Evolutionary conservation across 169 alveolate genomes (phyloP).

Genomic region (Theileria sp.): DNA sequence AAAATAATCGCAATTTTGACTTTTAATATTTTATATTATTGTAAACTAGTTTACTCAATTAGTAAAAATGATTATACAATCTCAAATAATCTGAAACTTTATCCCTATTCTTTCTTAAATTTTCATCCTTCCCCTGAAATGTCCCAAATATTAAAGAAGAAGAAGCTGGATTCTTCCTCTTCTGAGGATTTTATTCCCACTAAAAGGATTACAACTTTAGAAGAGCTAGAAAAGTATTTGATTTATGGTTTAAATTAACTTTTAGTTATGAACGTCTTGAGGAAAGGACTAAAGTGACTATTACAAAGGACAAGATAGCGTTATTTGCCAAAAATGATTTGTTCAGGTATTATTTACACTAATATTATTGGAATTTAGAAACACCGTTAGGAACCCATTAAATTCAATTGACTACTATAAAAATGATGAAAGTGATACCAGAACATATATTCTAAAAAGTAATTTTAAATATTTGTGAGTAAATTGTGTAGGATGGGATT

Average conservation of each 20-base stretch:
- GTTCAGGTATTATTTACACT: constrained; percentile 22
- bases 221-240: constrained; percentile 52
- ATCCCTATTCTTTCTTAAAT: neutral
- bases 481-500: constrained; percentile 11
- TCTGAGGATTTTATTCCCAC: neutral
- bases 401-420: neutral
- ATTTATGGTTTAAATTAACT: neutral
- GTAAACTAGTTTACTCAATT: neutral
- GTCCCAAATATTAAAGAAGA: neutral
- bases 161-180: constrained; percentile 24
- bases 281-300: constrained; percentile 29
- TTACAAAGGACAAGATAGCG: constrained; percentile 9
- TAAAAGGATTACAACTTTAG: constrained; percentile 15
- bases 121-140: constrained; percentile 3
- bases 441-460: constrained; percentile 21
- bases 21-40: neutral
- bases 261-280: constrained; percentile 25
- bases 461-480: neutral
- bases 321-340: constrained; percentile 34
- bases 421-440: neutral
- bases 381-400: neutral
- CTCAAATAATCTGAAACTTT: constrained; percentile 1
- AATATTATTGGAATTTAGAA: neutral
- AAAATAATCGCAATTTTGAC: neutral
- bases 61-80: neutral